Evolutionary conservation across 2,329 filamentous ascomycete genomes (phyloP), one percentile per base, ranked within the genome.

Genomic region (Colletotrichum chrysophilum): DNA sequence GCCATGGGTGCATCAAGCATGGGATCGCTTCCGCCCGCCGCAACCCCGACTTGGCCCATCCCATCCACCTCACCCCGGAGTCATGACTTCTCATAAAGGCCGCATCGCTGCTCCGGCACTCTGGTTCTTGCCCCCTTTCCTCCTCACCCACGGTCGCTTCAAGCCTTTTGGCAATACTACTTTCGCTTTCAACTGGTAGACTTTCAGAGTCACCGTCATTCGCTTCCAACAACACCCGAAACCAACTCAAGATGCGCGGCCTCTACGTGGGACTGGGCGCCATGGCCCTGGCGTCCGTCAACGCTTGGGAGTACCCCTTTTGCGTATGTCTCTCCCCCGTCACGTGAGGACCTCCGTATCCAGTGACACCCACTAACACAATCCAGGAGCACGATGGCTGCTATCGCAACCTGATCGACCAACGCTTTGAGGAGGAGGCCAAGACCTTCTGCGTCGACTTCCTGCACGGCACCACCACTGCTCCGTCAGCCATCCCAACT

Each of bases 371-470:
- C 7, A 52, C 55, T 74, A 18, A 74, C 28, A 52, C 24, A 14
- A 32, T 4, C n/a, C 34, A 79, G 78, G 77, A 84, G 62, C 43
- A 70, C 21, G 80, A 83, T 72, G 82, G 83, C 80, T 85, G 84
- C 81, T 85, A 84, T 78, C 79, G 80, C 76, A 83, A 85, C 77
- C 68, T 85, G 67, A 78, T 82, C 71, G 81, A 85, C 76, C 13
- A 77, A 3, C 82, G 83, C 69, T 83, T 83, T 76, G 78, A 79
- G 56, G 78, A 76, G 16, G 72, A 80, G 52, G 81, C 81, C 56
- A 78, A 79, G 55, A 66, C 32, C 7, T 85, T 85, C 78, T 86
- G 85, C 78, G 69, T 81, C 14, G 78, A 78, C 4, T 85, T 80
- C 75, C 80, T 86, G 62, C 65, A 80, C 24, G 79, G 78, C 30